Conservation (phyloP, 305 asterid genomes). For the Solanum hybrid region DNA sequence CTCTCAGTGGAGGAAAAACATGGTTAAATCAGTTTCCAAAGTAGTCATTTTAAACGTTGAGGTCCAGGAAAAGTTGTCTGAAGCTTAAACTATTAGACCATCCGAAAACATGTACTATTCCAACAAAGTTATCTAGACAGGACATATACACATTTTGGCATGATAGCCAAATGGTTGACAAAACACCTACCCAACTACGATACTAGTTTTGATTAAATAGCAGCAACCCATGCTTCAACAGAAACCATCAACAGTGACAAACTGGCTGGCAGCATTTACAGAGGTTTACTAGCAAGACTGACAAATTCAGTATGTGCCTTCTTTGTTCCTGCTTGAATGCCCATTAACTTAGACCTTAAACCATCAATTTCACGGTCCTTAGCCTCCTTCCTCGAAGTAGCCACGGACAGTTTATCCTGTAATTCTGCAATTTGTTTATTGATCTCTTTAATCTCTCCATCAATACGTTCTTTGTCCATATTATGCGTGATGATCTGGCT, state of each 20-base stretch:
- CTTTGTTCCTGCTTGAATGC: neutral
- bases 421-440: slow-evolving; percentile 32
- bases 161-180: neutral
- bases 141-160: neutral
- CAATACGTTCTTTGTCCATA: slow-evolving; percentile 17
- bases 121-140: neutral
- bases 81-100: neutral
- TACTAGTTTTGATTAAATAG: neutral
- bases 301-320: neutral
- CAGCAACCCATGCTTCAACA: neutral
- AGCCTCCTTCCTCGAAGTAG: slow-evolving; percentile 17
- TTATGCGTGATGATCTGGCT: slow-evolving; percentile 18
- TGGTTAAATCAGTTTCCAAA: neutral
- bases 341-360: slow-evolving; percentile 25
- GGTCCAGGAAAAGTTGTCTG: neutral
- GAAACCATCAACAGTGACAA: neutral
- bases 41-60: neutral
- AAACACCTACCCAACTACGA: neutral
- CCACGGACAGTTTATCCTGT: slow-evolving; percentile 31
- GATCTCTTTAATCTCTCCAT: slow-evolving; percentile 35
- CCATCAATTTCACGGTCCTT: slow-evolving; percentile 26
- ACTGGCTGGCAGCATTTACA: neutral
- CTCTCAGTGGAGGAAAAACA: neutral
- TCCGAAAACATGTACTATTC: neutral
- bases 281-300: neutral